A percentile compares a stretch with the other conserved stretches of the same genome.
Conservation (phyloP, 2,329 filamentous ascomycete species). For the Colletotrichum salicis region DNA sequence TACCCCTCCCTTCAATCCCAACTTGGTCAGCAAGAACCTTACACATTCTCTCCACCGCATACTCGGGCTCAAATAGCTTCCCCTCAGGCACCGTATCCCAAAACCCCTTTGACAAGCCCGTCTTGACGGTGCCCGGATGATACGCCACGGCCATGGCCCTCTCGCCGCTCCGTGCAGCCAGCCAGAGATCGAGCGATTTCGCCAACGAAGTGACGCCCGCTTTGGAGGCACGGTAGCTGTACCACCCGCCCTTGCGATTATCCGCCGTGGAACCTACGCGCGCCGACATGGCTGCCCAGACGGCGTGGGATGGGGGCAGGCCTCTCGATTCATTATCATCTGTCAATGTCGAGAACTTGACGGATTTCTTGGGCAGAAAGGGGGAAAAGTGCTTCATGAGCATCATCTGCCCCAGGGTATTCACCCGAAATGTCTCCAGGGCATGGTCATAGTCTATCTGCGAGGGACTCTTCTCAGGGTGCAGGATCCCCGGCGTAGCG, state of each 20-base stretch:
- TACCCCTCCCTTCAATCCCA: constrained; percentile 64
- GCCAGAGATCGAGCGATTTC: constrained; percentile 76
- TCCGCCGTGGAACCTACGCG: constrained; percentile 80
- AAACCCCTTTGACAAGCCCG: constrained; percentile 76
- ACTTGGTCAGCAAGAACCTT: constrained; percentile 65
- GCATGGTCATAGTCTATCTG: constrained; percentile 72
- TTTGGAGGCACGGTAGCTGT: constrained; percentile 81
- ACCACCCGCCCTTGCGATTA: constrained; percentile 83
- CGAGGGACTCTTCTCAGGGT: constrained; percentile 75
- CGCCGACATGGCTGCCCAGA: constrained; percentile 81
- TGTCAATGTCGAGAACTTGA: constrained; percentile 42
- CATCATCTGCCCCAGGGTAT: constrained; percentile 78
- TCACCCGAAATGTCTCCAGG: constrained; percentile 77
- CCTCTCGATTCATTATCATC: constrained; percentile 14
- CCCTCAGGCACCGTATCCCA: constrained; percentile 71
- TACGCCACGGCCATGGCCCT: constrained; percentile 76
- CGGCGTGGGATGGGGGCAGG: constrained; percentile 58
- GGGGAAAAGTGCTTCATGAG: constrained; percentile 79
- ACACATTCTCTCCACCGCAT: constrained; percentile 72
- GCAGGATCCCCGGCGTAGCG: constrained; percentile 76
- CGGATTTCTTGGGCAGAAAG: constrained; percentile 72
- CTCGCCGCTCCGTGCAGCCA: constrained; percentile 66
- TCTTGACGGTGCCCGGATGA: constrained; percentile 85
- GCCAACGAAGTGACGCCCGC: constrained; percentile 77
- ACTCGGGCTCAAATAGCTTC: constrained; percentile 74